phyloP scores from a whole-genome alignment of 2,329 filamentous ascomycete species.

The Fusarium multiceps region DNA sequence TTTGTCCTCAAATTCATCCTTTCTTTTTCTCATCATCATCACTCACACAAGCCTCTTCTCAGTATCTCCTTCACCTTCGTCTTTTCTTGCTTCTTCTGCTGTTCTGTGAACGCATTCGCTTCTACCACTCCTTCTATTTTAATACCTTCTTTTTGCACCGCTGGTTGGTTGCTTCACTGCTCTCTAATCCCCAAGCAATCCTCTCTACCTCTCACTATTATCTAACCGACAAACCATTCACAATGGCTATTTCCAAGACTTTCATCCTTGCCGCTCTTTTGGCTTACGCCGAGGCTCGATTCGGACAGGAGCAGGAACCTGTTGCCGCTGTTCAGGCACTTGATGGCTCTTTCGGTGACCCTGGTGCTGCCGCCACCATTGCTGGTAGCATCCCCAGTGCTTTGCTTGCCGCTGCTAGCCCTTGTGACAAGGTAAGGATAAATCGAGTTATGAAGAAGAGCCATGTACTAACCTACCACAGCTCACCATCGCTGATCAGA shows the following conservation, averaged over 20 bases:
- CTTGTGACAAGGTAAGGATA: conserved; percentile 68
- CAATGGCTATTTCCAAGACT: conserved; percentile 32
- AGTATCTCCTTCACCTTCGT: conserved; percentile 12
- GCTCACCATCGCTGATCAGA: conserved; percentile 72
- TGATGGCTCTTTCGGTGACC: conserved; percentile 58
- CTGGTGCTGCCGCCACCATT: conserved; percentile 72
- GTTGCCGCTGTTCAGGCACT: conserved; percentile 66
- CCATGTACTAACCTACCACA: conserved; percentile 45
- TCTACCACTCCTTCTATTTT: conserved; percentile 36
- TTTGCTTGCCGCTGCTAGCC: conserved; percentile 72
- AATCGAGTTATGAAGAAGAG: background rate
- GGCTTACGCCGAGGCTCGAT: conserved; percentile 64
- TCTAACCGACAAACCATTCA: background rate
- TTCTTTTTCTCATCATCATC: conserved; percentile 22
- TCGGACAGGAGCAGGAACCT: conserved; percentile 71
- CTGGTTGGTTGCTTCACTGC: conserved; percentile 39
- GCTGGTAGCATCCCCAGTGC: conserved; percentile 70
- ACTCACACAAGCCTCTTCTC: conserved; percentile 30
- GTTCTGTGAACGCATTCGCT: conserved; percentile 49
- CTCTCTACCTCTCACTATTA: conserved; percentile 1
- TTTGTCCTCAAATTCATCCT: conserved; percentile 21
- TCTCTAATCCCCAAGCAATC: conserved; percentile 13
- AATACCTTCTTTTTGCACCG: conserved; percentile 33
- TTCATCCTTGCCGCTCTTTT: conserved; percentile 41
- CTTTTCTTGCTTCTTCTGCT: conserved; percentile 36